Base-by-base conservation (phyloP, 2,329 filamentous ascomycete genomes). In the Amphichorda felina region DNA sequence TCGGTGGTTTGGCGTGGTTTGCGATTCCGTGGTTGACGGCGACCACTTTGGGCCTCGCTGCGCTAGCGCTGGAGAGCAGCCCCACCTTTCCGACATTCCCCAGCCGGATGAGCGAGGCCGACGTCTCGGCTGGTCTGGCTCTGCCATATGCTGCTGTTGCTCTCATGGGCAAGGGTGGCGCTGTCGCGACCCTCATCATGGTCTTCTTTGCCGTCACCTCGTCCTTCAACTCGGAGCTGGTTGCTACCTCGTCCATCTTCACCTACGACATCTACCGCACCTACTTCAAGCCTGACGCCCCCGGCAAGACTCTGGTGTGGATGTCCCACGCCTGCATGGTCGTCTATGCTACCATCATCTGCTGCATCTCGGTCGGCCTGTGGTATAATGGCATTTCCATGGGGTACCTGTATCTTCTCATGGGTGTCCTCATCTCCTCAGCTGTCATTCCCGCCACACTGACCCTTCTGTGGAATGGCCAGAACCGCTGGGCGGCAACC, bases 171-270 rank as follows among this genome's bases (percentile, higher is more conserved):
- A 79, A 79, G 45, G 83, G 84, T 3, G 87, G 87, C 33, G 87
- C 86, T 1, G 74, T 78, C 2, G 83, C 76, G 0, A 86, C 83
- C 0, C 68, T 93, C 2, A 61, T 94, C 9, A 76, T 94, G 43
- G 71, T 93, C 36, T 93, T 94, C 64, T 85, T 94, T 77, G 87
- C 88, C 16, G 86, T 94, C 16, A 94, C 87, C 0, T 85, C 77
- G 2, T 82, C 86, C 0, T 82, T 82, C 43, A 88, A 81, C 2
- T 80, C 85, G 0, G 82, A 94, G 53, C 63, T 94, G 5, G 89
- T 94, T 39, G 84, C 87, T 3, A 84, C 93, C 1, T 89, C 82
- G 2, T 87, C 82, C 8, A 93, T 94, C 56, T 54, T 79, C 58
- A 93, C 86, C 1, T 94, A 91, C 53, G 86, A 94, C 50, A 70